phyloP scores from a whole-genome alignment of 192 early-diverging fungal species.

The Neocallimastix lanati region DNA sequence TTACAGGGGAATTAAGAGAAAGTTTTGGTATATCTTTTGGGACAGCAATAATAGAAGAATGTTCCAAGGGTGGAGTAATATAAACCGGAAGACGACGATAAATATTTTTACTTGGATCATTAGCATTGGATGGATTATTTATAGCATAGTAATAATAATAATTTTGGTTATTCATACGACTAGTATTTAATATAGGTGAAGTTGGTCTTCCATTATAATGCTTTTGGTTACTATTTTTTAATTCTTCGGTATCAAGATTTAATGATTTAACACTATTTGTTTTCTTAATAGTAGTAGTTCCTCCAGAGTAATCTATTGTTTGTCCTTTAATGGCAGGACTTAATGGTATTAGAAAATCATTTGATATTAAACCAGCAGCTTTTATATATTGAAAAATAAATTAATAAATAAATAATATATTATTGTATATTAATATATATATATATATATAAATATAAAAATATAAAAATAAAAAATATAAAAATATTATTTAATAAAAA shows the following conservation, averaged over 20 bases:
- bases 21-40: neutral
- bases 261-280: neutral
- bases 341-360: neutral
- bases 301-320: neutral
- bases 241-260: neutral
- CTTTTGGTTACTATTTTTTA: neutral
- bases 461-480: too few relatives aligned
- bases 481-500: too few relatives aligned
- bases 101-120: neutral
- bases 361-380: neutral
- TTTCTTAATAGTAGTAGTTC: neutral
- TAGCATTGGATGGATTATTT: neutral
- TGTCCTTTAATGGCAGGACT: neutral
- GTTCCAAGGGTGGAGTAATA: neutral
- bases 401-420: too few relatives aligned
- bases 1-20: neutral
- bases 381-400: too few relatives aligned
- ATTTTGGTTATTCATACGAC: neutral
- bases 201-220: neutral
- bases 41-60: neutral
- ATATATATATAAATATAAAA: too few relatives aligned
- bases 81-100: neutral
- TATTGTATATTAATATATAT: too few relatives aligned
- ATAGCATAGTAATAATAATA: neutral
- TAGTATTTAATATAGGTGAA: neutral